Evolutionary conservation across 2,329 filamentous ascomycete genomes (phyloP), one percentile per base, ranked within the genome.

Genomic region (Incumbomyces delicatus): DNA sequence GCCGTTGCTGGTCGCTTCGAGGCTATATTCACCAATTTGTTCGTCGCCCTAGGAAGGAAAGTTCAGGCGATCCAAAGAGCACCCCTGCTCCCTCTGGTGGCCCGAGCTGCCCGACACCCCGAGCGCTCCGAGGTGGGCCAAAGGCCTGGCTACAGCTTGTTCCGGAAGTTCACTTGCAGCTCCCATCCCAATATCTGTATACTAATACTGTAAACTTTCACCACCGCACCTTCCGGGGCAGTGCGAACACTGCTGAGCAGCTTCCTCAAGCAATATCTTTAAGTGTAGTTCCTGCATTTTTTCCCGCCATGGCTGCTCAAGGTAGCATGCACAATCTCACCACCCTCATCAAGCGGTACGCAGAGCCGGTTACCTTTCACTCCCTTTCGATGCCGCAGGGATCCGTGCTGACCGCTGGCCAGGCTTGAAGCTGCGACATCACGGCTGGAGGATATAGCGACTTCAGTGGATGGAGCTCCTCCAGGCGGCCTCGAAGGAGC

Each of bases 391-490:
- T 32, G 32, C 35, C 18, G 31, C 40, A 29, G 17, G 57, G 51
- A 51, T 31, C 52, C 31, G 42, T 49, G 39, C 53, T 56, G 45
- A 56, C 50, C 22, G 20, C 33, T 27, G 48, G 13, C 56, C 64
- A 98, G 92, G 70, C 85, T 98, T 58, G 92, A 98, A 76, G 92
- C 92, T 65, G 92, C 92, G 33, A 98, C 92, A 44, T 92, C 88
- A 54, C 83, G 92, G 49, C 80, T 98, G 47, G 92, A 98, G 72
- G 92, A 98, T 66, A 95, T 98, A 61, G 90, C 92, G 38, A 81
- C 85, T 55, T 83, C 87, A 13, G 79, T 71, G 38, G 67, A 69
- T 50, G 65, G 64, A 76, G 46, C 75, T 69, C 60, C 72, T 20
- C 42, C 44, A 31, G 27, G 32, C n/a, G 40, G 47, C 66, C 74